Evolutionary conservation across 305 asterid species (phyloP), one percentile per base, ranked within the genome.

Genomic region (Solanum aculeatissimum): DNA sequence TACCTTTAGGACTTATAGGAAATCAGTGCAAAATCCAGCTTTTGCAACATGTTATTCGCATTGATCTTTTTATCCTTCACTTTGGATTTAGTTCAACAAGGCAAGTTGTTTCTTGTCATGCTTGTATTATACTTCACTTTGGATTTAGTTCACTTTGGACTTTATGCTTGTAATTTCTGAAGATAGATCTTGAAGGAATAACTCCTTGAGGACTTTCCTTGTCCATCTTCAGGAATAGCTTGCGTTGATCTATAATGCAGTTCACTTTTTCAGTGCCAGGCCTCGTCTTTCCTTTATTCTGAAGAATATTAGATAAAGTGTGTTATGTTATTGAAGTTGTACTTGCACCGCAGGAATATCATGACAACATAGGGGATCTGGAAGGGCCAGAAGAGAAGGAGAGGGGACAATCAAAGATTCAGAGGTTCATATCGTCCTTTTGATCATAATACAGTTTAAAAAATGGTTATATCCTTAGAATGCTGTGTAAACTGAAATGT

Each of bases 331-430:
- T 78, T 75, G 66, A 78, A 53, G 66, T 78, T 51, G 32, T 51
- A 51, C 82, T 29, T 84, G 83, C 75, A 57, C 83, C 10, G 35
- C 91, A 94, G 98, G 99, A 96, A 90, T 97, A 94, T 87, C 97
- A 94, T 47, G 98, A 94, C 92, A 91, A 94, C 82, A 94, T 95
- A 38, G 99, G 99, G 14, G 99, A 97, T 89, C 94, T 95, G 83
- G 98, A 93, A 45, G 99, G 99, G 12, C 98, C 98, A 38, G 99
- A 97, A 88, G 98, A 97, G 96, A 97, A 90, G 87, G 99, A 97
- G 86, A 94, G 95, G 87, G 92, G 93, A 27, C 98, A 92, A 79
- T 87, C 95, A 8, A 97, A 92, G 90, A 89, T 94, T 87, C 89
- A 90, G 55, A 95, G 87, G 83, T 97, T 97, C 89, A 91, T 97